Evolutionary conservation across 306 rosid genomes (phyloP).

Genomic region (Crataegus laevigata): DNA sequence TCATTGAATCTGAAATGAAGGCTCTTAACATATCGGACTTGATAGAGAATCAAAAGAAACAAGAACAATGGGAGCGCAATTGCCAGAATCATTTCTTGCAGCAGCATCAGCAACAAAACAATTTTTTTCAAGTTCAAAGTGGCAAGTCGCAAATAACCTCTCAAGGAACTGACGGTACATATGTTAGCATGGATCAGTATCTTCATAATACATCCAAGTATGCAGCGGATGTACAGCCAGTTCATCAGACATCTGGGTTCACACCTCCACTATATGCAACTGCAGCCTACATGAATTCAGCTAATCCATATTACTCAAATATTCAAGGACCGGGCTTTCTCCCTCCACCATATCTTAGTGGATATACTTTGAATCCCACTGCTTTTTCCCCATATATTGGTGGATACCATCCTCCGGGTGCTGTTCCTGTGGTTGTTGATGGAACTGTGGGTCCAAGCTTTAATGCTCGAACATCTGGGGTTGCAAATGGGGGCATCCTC

Average conservation of each 20-base stretch:
- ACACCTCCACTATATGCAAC: slow-evolving; percentile 53
- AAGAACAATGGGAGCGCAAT: slow-evolving; percentile 36
- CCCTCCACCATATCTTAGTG: slow-evolving; percentile 40
- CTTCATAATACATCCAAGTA: slow-evolving; percentile 33
- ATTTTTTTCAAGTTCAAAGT: slow-evolving; percentile 31
- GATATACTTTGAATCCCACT: slow-evolving; percentile 35
- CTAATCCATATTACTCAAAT: slow-evolving; percentile 41
- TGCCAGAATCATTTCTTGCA: slow-evolving; percentile 37
- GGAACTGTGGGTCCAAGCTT: slow-evolving; percentile 31
- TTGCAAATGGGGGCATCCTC: slow-evolving; percentile 27
- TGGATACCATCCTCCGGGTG: slow-evolving; percentile 45
- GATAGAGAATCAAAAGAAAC: slow-evolving; percentile 33
- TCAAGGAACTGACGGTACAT: slow-evolving; percentile 28
- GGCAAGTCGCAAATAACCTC: slow-evolving; percentile 25
- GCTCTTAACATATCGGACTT: slow-evolving; percentile 34
- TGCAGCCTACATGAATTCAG: slow-evolving; percentile 42
- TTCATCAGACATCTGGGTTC: slow-evolving; percentile 54
- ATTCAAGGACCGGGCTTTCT: slow-evolving; percentile 28
- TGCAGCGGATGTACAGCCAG: slow-evolving; percentile 39
- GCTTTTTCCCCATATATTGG: slow-evolving; percentile 29
- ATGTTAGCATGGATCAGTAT: slow-evolving; percentile 34
- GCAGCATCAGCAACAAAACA: slow-evolving; percentile 30
- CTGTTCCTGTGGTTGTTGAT: slow-evolving; percentile 38
- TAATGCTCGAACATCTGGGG: slow-evolving; percentile 35
- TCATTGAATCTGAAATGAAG: slow-evolving; percentile 41